Percentiles rank a stretch among this genome's conserved stretches.
Evolutionary conservation across 352 stramenopile genomes (phyloP).

Genomic region (Phytophthora cajani): DNA sequence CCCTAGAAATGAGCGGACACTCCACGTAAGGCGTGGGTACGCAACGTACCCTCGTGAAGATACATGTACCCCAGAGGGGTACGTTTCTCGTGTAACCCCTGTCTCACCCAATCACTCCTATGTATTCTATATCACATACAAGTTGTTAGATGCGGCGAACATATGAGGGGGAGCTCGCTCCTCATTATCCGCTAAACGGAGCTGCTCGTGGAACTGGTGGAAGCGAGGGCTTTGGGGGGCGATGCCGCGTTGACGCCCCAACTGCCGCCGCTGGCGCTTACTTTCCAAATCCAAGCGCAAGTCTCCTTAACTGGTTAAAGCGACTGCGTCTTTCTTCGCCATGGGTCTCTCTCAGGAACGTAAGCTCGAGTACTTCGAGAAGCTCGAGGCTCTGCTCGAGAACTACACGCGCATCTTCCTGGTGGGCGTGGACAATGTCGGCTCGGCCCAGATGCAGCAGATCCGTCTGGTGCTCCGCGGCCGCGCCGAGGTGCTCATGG

Average conservation of each 20-base stretch:
- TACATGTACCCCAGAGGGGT: neutral
- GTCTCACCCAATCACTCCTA: conserved; percentile 23
- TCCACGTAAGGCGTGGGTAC: conserved; percentile 18
- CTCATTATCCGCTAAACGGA: conserved; percentile 8
- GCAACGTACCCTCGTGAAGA: neutral
- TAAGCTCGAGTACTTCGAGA: conserved; percentile 98
- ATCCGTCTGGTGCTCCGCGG: conserved; percentile 96
- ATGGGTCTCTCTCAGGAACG: conserved; percentile 97
- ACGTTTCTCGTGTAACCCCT: neutral
- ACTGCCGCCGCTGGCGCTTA: conserved; percentile 10
- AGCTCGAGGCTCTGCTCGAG: conserved; percentile 95
- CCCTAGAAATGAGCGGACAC: conserved; percentile 5
- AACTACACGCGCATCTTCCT: conserved; percentile 99
- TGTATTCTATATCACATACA: conserved; percentile 11
- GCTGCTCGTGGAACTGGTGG: conserved; percentile 41
- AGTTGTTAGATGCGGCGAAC: conserved; percentile 9
- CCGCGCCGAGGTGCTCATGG: conserved; percentile 98
- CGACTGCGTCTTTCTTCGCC: conserved; percentile 74
- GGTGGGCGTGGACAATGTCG: conserved; percentile 99
- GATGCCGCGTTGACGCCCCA: neutral
- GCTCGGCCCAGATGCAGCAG: conserved; percentile 99
- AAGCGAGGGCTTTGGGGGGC: conserved; percentile 29
- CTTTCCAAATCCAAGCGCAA: conserved; percentile 77
- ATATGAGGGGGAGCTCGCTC: conserved; percentile 7
- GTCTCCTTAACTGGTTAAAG: conserved; percentile 90